Conservation (phyloP, 371 early-diverging fungal species). For the Apophysomyces variabilis region DNA sequence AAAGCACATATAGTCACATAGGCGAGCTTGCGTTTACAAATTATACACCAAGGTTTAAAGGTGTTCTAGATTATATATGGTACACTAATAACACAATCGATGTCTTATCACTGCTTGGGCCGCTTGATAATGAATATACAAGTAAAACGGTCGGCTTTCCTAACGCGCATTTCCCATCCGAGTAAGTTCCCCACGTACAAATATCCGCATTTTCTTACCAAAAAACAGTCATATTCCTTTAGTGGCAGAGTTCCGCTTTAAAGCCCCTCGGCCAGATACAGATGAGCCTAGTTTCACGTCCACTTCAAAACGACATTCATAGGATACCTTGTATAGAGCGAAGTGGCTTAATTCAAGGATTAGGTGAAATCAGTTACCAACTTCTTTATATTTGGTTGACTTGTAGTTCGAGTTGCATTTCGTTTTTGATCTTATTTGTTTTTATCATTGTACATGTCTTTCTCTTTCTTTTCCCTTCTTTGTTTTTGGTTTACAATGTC, state of each 20-base stretch:
- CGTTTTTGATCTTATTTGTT: not conserved
- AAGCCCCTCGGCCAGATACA: not conserved
- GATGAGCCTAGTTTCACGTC: not conserved
- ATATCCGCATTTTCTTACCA: not conserved
- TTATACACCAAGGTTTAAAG: conserved; percentile 90
- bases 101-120: conserved; percentile 84
- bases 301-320: not conserved
- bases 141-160: conserved; percentile 92
- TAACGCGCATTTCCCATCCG: conserved; percentile 91
- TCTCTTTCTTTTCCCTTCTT: not conserved
- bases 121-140: conserved; percentile 85
- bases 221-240: not conserved
- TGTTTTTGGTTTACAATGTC: not conserved
- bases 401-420: conserved; percentile 1
- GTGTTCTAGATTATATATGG: conserved; percentile 98
- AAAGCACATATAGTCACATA: conserved; percentile 79
- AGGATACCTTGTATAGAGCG: not conserved
- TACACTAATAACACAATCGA: conserved; percentile 78
- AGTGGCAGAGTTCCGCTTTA: not conserved
- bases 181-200: conserved; percentile 54
- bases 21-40: conserved; percentile 93
- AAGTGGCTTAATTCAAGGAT: not conserved
- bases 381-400: not conserved
- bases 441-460: not conserved
- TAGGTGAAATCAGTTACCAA: not conserved